Evolutionary conservation across 2,329 filamentous ascomycete species (phyloP), one percentile per base, ranked within the genome.

Genomic region (Colletotrichum musicola): DNA sequence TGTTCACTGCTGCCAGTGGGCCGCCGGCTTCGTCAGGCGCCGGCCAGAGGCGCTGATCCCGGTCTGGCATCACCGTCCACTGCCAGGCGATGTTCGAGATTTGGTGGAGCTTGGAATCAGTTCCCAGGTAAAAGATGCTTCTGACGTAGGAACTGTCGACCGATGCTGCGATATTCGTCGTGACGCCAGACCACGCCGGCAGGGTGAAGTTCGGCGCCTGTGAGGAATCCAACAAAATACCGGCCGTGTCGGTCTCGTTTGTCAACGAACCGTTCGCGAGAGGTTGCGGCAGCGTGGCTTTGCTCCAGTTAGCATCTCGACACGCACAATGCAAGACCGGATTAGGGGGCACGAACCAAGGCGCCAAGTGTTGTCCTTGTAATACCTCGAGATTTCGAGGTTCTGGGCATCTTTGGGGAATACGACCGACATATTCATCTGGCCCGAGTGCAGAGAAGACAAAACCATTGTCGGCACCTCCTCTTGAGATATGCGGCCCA

Each of bases 111-210:
- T 71, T 72, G 27, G 68, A 68, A 73, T 82, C 80, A 25, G 74
- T 77, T 64, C 79, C 80, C 54, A 81, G 74, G 70, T 81, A 82
- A 74, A 77, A 81, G 49, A 81, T 54, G 25, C 51, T 57, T 49
- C 57, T 59, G 5, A 54, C 30, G 14, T 58, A 53, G 64, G 69
- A 75, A 27, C 75, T 77, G 10, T 74, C 75, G 56, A 64, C 72
- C 6, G 67, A 78, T 53, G 49, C 54, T 35, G 46, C 67, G 16
- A 69, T 2, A 1, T 49, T 22, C 12, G 62, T 57, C 27, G 35
- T 16, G 38, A 47, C 38, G 20, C 27, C 58, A 16, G 51, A 16
- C 50, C 46, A 69, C 6, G 63, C 62, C 7, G 63, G 30, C 50
- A 69, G 13, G 2, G 51, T 68, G 51, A 68, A 68, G 10, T 68